phyloP scores from a whole-genome alignment of 495 filamentous ascomycete species.

The Elaphomyces granulatus region DNA sequence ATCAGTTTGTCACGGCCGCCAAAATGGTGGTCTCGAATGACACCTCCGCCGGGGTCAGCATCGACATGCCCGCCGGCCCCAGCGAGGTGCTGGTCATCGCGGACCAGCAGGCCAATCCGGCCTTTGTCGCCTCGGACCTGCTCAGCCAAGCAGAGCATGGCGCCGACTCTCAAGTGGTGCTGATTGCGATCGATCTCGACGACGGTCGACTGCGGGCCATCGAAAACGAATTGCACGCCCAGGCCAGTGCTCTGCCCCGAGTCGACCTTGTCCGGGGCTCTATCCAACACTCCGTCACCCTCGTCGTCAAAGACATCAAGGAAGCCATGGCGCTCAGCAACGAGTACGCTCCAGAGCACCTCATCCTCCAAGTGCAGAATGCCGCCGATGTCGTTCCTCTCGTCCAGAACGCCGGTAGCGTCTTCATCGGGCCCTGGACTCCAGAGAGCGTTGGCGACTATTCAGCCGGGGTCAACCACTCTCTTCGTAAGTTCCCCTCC shows the following conservation, averaged over 20 bases:
- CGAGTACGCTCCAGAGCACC: slow-evolving; percentile 89
- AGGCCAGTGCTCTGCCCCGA: slow-evolving; percentile 77
- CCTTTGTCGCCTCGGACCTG: slow-evolving; percentile 89
- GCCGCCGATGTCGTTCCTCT: slow-evolving; percentile 54
- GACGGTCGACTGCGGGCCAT: slow-evolving; percentile 61
- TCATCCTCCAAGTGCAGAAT: slow-evolving; percentile 77
- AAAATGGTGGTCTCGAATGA: slow-evolving; percentile 98
- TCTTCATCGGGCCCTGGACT: slow-evolving; percentile 92
- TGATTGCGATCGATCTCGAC: slow-evolving; percentile 69
- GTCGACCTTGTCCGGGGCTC: slow-evolving; percentile 90
- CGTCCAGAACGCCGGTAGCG: slow-evolving; percentile 89
- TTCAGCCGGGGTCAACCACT: slow-evolving; percentile 94
- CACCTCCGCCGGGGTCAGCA: slow-evolving; percentile 83
- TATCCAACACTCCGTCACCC: slow-evolving; percentile 78
- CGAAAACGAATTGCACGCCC: slow-evolving; percentile 77
- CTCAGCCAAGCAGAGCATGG: slow-evolving; percentile 95
- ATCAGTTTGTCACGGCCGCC: slow-evolving; percentile 95
- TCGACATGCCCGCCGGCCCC: slow-evolving; percentile 97
- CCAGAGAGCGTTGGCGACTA: slow-evolving; percentile 97
- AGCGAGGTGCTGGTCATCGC: slow-evolving; percentile 94
- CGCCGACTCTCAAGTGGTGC: slow-evolving; percentile 84
- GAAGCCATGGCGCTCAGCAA: slow-evolving; percentile 86
- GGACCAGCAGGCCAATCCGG: slow-evolving; percentile 79
- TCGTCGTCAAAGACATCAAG: slow-evolving; percentile 61
- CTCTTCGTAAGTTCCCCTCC: slow-evolving; percentile 56